phyloP scores from a whole-genome alignment of 306 rosid genomes.

The Citrullus amarus region DNA sequence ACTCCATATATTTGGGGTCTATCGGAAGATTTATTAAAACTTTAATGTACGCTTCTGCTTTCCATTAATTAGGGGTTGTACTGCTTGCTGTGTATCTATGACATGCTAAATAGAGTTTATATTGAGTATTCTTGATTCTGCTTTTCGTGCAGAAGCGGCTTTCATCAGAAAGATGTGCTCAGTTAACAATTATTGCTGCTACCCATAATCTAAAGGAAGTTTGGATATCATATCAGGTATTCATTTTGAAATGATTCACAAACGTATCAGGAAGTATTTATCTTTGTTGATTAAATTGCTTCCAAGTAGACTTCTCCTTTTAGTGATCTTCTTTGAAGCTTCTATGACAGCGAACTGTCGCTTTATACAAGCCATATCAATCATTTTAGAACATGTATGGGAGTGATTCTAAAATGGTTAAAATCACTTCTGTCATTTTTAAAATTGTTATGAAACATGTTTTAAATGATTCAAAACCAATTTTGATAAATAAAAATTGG shows the following conservation, averaged over 20 bases:
- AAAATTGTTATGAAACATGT: too few species aligned
- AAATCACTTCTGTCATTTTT: too few species aligned
- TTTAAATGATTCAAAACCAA: too few species aligned
- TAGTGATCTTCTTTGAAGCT: not conserved
- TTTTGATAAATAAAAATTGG: too few species aligned
- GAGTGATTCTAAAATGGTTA: too few species aligned
- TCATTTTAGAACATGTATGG: too few species aligned
- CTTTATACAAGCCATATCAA: not conserved
- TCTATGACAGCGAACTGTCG: not conserved
- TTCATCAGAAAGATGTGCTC: conserved; percentile 75
- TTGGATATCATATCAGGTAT: conserved; percentile 94
- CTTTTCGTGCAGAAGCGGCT: conserved; percentile 53
- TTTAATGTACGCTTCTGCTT: not conserved
- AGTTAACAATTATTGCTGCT: conserved; percentile 83
- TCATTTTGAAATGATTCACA: conserved; percentile 5
- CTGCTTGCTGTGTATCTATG: not conserved
- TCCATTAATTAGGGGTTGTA: not conserved
- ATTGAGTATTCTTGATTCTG: conserved; percentile 2
- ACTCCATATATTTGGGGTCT: too few species aligned
- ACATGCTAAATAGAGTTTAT: not conserved
- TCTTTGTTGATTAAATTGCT: not conserved
- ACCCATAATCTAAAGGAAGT: conserved; percentile 83
- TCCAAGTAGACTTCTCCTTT: not conserved
- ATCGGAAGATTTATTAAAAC: not conserved
- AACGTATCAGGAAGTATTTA: not conserved